phyloP scores from a whole-genome alignment of 2,329 filamentous ascomycete species.

The Trichocomaceae sp. region DNA sequence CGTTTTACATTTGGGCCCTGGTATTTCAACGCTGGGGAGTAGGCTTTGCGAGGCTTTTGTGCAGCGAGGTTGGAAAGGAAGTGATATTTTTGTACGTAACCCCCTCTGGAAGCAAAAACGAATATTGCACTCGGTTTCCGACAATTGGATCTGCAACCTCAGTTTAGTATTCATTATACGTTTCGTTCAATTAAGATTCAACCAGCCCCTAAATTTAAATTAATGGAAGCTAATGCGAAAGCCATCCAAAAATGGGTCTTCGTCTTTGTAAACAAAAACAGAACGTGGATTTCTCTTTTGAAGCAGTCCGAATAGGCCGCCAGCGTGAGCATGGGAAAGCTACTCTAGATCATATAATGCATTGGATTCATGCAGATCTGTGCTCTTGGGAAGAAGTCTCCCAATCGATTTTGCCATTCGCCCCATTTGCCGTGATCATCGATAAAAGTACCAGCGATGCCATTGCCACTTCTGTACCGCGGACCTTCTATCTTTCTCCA shows the following conservation, averaged over 20 bases:
- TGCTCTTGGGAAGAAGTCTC: conserved; percentile 26
- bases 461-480: conserved; percentile 25
- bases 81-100: conserved; percentile 27
- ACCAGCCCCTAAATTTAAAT: not conserved
- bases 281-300: conserved; percentile 33
- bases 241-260: not conserved
- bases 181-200: not conserved
- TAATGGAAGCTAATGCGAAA: not conserved
- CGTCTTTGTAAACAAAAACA: conserved; percentile 14
- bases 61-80: conserved; percentile 22
- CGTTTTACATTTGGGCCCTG: conserved; percentile 30
- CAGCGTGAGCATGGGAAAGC: conserved; percentile 19
- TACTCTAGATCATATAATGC: conserved; percentile 21
- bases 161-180: not conserved
- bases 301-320: conserved; percentile 31
- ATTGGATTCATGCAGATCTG: conserved; percentile 26
- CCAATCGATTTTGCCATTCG: conserved; percentile 18
- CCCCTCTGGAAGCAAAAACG: not conserved
- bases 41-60: conserved; percentile 26
- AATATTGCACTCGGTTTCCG: not conserved
- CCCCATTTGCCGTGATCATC: conserved; percentile 28
- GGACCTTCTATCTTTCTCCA: conserved; percentile 11
- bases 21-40: conserved; percentile 26
- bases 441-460: conserved; percentile 35
- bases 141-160: not conserved